Conservation (phyloP, 2,329 filamentous ascomycete genomes). For the Nemania sp. region DNA sequence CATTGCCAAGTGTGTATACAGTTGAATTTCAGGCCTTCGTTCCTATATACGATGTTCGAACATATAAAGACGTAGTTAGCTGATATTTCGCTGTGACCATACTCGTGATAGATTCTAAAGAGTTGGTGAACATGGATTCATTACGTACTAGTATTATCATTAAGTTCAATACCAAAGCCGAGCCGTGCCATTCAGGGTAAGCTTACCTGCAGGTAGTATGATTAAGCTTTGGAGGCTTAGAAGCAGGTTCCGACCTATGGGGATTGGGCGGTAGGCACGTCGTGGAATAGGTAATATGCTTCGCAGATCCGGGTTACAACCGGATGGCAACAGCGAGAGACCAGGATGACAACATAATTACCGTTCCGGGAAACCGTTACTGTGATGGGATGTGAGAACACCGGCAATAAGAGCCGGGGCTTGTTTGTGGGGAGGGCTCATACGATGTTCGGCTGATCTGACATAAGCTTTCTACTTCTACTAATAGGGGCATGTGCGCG, state of each 20-base stretch:
- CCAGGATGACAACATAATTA: slow-evolving; percentile 9
- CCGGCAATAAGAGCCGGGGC: neutral
- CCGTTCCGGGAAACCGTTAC: neutral
- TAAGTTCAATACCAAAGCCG: neutral
- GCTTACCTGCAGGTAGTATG: slow-evolving; percentile 11
- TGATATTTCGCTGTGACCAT: no score
- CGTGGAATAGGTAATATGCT: neutral
- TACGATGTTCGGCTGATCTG: neutral
- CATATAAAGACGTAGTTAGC: no score
- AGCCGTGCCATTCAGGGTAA: neutral
- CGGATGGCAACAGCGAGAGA: slow-evolving; percentile 14
- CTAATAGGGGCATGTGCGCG: neutral
- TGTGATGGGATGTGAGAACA: no score
- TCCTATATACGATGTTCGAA: no score
- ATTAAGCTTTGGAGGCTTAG: slow-evolving; percentile 7
- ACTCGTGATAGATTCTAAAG: no score
- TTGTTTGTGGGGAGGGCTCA: neutral
- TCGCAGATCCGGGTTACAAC: slow-evolving; percentile 1
- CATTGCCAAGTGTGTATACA: no score
- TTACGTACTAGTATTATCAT: no score
- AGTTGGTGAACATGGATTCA: no score
- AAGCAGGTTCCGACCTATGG: neutral
- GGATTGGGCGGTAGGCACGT: neutral
- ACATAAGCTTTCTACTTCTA: slow-evolving; percentile 2
- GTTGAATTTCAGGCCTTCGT: no score